Evolutionary conservation across 371 early-diverging fungal species (phyloP).

Genomic region (Syncephalastrum contaminatum): DNA sequence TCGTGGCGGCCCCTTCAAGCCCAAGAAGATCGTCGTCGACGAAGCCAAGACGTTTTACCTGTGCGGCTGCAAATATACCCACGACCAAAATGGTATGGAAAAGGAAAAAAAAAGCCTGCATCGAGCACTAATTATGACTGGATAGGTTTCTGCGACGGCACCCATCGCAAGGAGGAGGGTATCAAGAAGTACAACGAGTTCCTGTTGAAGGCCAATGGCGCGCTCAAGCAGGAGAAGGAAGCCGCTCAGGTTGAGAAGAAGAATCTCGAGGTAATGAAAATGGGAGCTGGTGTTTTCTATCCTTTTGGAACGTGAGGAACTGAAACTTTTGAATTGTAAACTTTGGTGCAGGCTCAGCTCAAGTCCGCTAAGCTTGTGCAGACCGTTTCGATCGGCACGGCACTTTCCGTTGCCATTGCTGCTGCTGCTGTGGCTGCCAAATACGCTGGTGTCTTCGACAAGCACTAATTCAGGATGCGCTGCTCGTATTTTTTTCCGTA

Average conservation of each 20-base stretch:
- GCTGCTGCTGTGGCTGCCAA: slow-evolving; percentile 12
- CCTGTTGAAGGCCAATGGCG: slow-evolving; percentile 28
- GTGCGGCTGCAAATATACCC: slow-evolving; percentile 37
- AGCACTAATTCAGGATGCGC: not conserved
- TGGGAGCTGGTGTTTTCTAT: not conserved
- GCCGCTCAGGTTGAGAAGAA: slow-evolving; percentile 5
- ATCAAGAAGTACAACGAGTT: slow-evolving; percentile 36
- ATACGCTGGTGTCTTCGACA: not conserved
- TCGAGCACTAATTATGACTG: not conserved
- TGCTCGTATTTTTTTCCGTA: not conserved
- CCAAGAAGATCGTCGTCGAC: slow-evolving; percentile 35
- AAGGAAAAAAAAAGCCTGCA: not conserved
- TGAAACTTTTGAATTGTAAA: not conserved
- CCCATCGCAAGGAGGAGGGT: slow-evolving; percentile 39
- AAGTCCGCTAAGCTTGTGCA: slow-evolving; percentile 21
- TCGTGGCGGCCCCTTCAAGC: slow-evolving; percentile 28
- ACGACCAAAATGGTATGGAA: slow-evolving; percentile 18
- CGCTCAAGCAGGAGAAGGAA: slow-evolving; percentile 25
- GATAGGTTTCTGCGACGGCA: slow-evolving; percentile 35
- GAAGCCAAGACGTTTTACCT: slow-evolving; percentile 31
- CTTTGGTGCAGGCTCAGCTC: slow-evolving; percentile 9
- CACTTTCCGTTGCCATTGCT: slow-evolving; percentile 13
- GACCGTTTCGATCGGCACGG: slow-evolving; percentile 16
- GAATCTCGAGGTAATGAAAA: slow-evolving; percentile 3
- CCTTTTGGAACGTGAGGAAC: not conserved